Base-by-base conservation (phyloP, 2,329 filamentous ascomycete genomes). In the Penicillium sclerotiorum region DNA sequence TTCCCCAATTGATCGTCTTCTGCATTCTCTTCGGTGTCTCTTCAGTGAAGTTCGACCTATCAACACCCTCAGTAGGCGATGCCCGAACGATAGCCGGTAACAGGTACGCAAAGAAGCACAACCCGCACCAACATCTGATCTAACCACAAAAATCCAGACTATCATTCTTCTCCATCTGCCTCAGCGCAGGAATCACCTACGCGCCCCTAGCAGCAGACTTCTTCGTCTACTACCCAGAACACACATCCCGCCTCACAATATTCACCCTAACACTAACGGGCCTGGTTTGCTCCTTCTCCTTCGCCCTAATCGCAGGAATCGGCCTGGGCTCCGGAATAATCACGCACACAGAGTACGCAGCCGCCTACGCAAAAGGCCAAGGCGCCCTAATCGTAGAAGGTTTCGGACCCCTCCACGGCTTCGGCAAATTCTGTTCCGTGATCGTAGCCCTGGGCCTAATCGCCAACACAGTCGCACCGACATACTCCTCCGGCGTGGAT, bases 121-220 rank as follows among this genome's bases (percentile, higher is more conserved):
- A 8, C 17, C 15, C 12, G 25, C n/a, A 23, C 23, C 6, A n/a
- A 22, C n/a, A 8, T 37, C 11, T 1, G 9, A 43, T 38, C 15
- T 32, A 46, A 30, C 7, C 17, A 15, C 12, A 0, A n/a, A 12
- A 13, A 1, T 2, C 21, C 15, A 73, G 72, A 35, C 72, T 90
- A 25, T 86, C 84, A 4, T 90, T 88, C 68, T 87, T 90, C 67
- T 86, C 82, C 9, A 74, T 90, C 39, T 87, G 82, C 56, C 74
- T 88, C 11, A 84, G 84, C 18, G 80, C 81, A 1, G 82, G 82
- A 7, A 80, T 87, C 45, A 85, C 83, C 1, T 89, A 86, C 64
- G 74, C 80, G 2, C 80, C 82, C 4, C 78, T 79, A 2, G 83
- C 80, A n/a, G 82, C 82, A 0, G 85, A 88, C 64, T 87, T 83